A percentile compares a stretch with the other conserved stretches of the same genome.
Conservation (phyloP, 2,329 filamentous ascomycete genomes). For the Cryphonectria japonica region DNA sequence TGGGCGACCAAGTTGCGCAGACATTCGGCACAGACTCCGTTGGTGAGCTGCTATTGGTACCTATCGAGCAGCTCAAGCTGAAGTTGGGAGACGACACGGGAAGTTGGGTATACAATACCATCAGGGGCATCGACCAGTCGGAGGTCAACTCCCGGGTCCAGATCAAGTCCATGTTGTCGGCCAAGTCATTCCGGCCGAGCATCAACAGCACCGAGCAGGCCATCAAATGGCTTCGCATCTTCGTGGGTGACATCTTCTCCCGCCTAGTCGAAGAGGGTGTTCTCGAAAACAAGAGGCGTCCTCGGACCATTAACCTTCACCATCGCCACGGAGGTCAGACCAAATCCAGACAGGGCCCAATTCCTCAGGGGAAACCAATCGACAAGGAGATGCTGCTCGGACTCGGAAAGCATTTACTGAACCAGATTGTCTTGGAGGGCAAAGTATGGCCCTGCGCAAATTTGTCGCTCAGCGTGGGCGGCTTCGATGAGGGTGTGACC, state of each 20-base stretch:
- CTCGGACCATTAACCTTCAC: constrained; percentile 83
- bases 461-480: constrained; percentile 84
- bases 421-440: constrained; percentile 78
- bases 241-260: constrained; percentile 87
- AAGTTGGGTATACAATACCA: constrained; percentile 80
- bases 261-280: constrained; percentile 90
- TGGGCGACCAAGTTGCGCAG: constrained; percentile 84
- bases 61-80: constrained; percentile 75
- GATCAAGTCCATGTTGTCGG: constrained; percentile 96
- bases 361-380: constrained; percentile 74
- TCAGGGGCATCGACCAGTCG: constrained; percentile 83
- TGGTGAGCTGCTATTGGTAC: constrained; percentile 71
- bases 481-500: constrained; percentile 84
- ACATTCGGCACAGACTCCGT: constrained; percentile 81
- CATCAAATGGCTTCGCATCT: constrained; percentile 85
- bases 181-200: constrained; percentile 88
- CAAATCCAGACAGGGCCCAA: constrained; percentile 74
- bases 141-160: constrained; percentile 90
- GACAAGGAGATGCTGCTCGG: constrained; percentile 75
- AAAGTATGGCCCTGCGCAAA: constrained; percentile 90
- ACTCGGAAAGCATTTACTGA: constrained; percentile 75
- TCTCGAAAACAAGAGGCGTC: constrained; percentile 82
- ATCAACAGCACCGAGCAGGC: constrained; percentile 81
- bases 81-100: constrained; percentile 85
- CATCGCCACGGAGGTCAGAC: constrained; percentile 75